A percentile compares a stretch with the other conserved stretches of the same genome.
Evolutionary conservation across 2,329 filamentous ascomycete genomes (phyloP).

Genomic region (Epichloe elymi): DNA sequence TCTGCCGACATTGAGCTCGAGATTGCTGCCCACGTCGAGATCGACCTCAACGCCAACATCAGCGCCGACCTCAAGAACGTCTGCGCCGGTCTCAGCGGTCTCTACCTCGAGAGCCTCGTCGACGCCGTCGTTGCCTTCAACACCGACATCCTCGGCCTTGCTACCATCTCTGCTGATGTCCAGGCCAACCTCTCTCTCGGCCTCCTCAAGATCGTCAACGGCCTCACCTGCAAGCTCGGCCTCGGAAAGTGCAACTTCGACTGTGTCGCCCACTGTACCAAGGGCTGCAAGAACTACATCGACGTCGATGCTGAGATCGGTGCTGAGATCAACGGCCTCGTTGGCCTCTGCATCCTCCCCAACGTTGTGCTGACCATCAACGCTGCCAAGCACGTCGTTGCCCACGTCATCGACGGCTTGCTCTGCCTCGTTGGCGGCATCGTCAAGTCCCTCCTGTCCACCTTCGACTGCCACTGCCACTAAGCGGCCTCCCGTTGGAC

Average conservation of each 20-base stretch:
- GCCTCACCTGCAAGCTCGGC: constrained; percentile 18
- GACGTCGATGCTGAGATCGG: constrained; percentile 15
- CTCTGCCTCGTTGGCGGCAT: constrained; percentile 22
- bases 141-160: constrained; percentile 20
- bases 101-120: constrained; percentile 18
- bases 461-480: constrained; percentile 22
- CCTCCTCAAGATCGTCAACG: constrained; percentile 13
- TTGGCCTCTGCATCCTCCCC: constrained; percentile 20
- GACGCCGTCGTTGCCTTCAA: constrained; percentile 25
- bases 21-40: constrained; percentile 10
- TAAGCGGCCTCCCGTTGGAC: constrained; percentile 4
- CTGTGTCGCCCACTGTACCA: constrained; percentile 25
- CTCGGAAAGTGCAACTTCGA: constrained; percentile 21
- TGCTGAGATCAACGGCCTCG: constrained; percentile 15
- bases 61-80: constrained; percentile 19
- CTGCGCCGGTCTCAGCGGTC: constrained; percentile 18
- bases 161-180: constrained; percentile 14
- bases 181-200: constrained; percentile 14
- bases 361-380: constrained; percentile 17
- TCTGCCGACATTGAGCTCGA: constrained; percentile 16
- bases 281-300: constrained; percentile 26
- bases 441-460: constrained; percentile 15
- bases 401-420: constrained; percentile 16
- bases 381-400: constrained; percentile 14
- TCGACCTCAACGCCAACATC: constrained; percentile 12